Conservation (phyloP, 2,329 filamentous ascomycete species). For the Trichoderma atrobrunneum region DNA sequence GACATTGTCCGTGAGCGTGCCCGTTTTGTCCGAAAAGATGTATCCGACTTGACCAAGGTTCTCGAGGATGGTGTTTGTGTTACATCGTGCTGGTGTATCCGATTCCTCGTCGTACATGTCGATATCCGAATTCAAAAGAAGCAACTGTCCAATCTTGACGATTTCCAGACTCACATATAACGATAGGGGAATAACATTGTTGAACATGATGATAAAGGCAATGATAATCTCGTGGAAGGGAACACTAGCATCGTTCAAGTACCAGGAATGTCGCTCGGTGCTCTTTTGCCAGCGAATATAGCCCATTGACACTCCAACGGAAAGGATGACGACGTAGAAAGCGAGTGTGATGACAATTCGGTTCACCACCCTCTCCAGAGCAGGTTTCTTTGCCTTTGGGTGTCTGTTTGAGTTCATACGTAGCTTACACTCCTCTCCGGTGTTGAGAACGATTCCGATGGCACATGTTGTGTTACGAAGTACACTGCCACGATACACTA, state of each 20-base stretch:
- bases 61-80: slow-evolving; percentile 93
- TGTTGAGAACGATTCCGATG: slow-evolving; percentile 80
- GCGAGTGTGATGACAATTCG: slow-evolving; percentile 79
- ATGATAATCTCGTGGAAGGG: slow-evolving; percentile 78
- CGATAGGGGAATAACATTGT: slow-evolving; percentile 88
- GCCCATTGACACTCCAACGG: slow-evolving; percentile 76
- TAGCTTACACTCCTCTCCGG: slow-evolving; percentile 86
- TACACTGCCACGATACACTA: slow-evolving; percentile 83
- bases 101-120: slow-evolving; percentile 87
- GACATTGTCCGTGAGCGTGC: slow-evolving; percentile 87
- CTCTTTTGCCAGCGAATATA: slow-evolving; percentile 73
- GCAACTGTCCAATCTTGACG: slow-evolving; percentile 75
- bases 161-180: slow-evolving; percentile 89
- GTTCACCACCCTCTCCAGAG: slow-evolving; percentile 73
- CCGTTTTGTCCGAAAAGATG: slow-evolving; percentile 92
- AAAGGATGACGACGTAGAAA: slow-evolving; percentile 72
- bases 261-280: slow-evolving; percentile 71
- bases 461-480: slow-evolving; percentile 74
- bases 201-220: slow-evolving; percentile 94
- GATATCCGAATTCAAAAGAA: slow-evolving; percentile 75
- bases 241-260: slow-evolving; percentile 68
- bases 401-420: slow-evolving; percentile 91
- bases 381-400: slow-evolving; percentile 77
- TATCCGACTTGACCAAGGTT: slow-evolving; percentile 89
- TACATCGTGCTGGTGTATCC: slow-evolving; percentile 82